Conservation (phyloP, 257 asterid genomes). For the Misopates orontium region DNA sequence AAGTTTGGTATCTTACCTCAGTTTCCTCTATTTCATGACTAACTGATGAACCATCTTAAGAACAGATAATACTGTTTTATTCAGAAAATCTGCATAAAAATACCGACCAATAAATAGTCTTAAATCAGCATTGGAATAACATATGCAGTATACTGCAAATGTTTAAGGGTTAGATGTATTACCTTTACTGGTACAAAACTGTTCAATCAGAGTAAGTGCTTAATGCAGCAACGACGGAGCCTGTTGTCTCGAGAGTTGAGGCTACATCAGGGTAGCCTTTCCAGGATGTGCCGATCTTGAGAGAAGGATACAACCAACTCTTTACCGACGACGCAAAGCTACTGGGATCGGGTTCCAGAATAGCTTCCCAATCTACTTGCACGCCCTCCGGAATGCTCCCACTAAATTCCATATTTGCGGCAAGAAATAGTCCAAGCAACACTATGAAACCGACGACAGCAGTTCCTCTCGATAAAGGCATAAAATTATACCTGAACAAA, state of each 20-base stretch:
- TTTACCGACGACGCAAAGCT: constrained; percentile 54
- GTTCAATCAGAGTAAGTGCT: constrained; percentile 73
- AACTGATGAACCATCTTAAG: not conserved
- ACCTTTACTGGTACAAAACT: not conserved
- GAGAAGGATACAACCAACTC: constrained; percentile 86
- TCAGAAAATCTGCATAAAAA: not conserved
- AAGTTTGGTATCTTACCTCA: not conserved
- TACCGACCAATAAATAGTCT: not conserved
- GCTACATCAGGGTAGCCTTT: constrained; percentile 89
- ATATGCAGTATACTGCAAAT: too few species aligned
- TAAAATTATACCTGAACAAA: constrained; percentile 82
- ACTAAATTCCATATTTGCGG: constrained; percentile 94
- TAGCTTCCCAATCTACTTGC: constrained; percentile 98
- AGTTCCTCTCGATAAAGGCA: constrained; percentile 83
- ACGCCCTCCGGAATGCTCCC: constrained; percentile 88
- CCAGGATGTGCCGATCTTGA: constrained; percentile 84
- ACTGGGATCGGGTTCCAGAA: constrained; percentile 66
- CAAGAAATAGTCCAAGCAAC: constrained; percentile 83
- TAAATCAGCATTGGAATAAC: not conserved
- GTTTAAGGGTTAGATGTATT: not conserved
- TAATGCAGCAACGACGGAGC: constrained; percentile 83
- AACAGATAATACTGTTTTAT: not conserved
- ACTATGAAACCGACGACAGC: constrained; percentile 80
- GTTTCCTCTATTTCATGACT: not conserved
- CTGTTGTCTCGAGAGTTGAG: constrained; percentile 85